Evolutionary conservation across 2,329 filamentous ascomycete species (phyloP), one percentile per base, ranked within the genome.

Genomic region (Penicillium brevicompactum): DNA sequence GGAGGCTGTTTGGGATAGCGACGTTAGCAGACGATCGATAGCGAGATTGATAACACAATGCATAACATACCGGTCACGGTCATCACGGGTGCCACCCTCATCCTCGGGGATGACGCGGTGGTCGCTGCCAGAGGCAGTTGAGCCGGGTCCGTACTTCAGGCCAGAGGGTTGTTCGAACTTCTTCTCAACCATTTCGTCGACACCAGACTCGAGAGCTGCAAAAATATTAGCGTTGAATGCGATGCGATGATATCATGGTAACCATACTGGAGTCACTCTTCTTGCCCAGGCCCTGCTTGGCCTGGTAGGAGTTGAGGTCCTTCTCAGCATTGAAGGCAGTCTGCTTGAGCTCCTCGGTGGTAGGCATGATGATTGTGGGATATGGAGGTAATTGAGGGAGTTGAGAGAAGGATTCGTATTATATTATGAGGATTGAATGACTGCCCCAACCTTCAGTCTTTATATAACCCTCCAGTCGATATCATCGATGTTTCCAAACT

Each of bases 201-300:
- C 69, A 27, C 75, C 75, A 21, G 76, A 77, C 58, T 78, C 76
- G 21, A 65, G 45, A 22, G 70, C 74, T 76, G 21, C 22, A 5
- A 9, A 13, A 14, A 11, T 50, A 13, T 58, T 27, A 61, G 55
- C 11, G 40, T 11, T 8, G 18, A 41, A 24, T 11, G 43, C 22
- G 21, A 30, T 5, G 2, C 4, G 6, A 9, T 32, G 22, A 16
- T 10, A 34, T 14, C 10, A 4, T 6, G 13, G 10, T 27, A 8
- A 34, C 61, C 67, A 16, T 72, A 78, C 75, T 69, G 18, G 74
- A 75, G 48, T 71, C 68, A 56, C 75, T 77, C 58, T 73, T 69
- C 7, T 55, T 64, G n/a, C 71, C 72, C 50, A 66, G 56, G 6
- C 74, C 72, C 51, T 74, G 72, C 59, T 76, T 77, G 21, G 70